These are phyloP conservation scores for Fomitopsis schrenkii DNA, from an alignment of 1,284 basidiomycete species.

Conservation along the genomic window DNA sequence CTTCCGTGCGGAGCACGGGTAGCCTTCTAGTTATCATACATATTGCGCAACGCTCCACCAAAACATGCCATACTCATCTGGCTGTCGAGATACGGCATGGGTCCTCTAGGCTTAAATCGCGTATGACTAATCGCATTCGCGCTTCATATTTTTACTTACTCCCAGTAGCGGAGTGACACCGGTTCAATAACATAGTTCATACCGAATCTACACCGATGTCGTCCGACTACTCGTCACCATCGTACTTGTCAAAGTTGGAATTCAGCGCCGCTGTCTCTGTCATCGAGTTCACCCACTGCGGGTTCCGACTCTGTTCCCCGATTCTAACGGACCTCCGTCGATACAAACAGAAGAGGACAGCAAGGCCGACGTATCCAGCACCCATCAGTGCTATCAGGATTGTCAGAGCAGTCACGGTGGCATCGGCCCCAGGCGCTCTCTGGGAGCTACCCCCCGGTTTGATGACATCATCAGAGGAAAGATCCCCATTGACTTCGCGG, in stretches of 20 bases:
- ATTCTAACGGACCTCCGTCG: slow-evolving; percentile 9
- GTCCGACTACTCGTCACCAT: not conserved
- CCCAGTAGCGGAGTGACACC: too few species aligned
- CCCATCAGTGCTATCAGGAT: slow-evolving; percentile 21
- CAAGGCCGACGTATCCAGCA: slow-evolving; percentile 22
- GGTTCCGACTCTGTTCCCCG: not conserved
- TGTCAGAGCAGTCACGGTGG: slow-evolving; percentile 17
- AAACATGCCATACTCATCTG: too few species aligned
- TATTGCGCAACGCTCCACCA: too few species aligned
- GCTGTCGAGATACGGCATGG: too few species aligned
- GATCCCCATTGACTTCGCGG: slow-evolving; percentile 15
- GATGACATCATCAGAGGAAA: slow-evolving; percentile 18
- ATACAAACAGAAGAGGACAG: slow-evolving; percentile 14
- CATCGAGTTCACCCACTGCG: slow-evolving; percentile 17
- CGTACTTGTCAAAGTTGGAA: slow-evolving; percentile 15
- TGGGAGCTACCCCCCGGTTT: slow-evolving; percentile 48
- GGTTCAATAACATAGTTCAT: not conserved
- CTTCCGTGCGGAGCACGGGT: too few species aligned
- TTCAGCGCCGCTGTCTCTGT: slow-evolving; percentile 17
- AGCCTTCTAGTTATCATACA: too few species aligned
- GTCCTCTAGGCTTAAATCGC: too few species aligned
- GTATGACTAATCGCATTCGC: too few species aligned
- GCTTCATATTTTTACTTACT: too few species aligned
- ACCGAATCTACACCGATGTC: not conserved
- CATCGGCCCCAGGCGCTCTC: slow-evolving; percentile 14